Conservation (phyloP, 257 asterid genomes). For the Thymus quinquecostatus region DNA sequence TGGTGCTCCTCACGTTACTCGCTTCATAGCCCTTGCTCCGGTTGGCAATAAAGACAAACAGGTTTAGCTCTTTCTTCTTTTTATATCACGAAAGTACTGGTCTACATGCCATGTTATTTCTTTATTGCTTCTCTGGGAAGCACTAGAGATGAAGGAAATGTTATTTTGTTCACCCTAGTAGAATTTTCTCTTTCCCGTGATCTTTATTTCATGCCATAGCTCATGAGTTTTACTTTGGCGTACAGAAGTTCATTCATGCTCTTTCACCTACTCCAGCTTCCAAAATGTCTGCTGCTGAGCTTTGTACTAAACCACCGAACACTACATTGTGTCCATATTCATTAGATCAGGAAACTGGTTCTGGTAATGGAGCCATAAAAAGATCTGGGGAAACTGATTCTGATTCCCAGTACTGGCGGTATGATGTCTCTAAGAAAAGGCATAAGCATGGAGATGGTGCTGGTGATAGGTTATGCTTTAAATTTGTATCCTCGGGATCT, state of each 20-base stretch:
- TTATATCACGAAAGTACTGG: slow-evolving; percentile 12
- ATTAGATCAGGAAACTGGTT: slow-evolving; percentile 40
- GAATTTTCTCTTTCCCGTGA: slow-evolving; percentile 16
- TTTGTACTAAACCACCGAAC: slow-evolving; percentile 72
- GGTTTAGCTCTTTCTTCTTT: slow-evolving; percentile 45
- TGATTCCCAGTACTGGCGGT: slow-evolving; percentile 93
- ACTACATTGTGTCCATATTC: slow-evolving; percentile 78
- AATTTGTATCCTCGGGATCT: slow-evolving; percentile 81
- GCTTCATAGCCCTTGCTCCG: slow-evolving; percentile 88
- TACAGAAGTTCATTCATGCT: slow-evolving; percentile 95
- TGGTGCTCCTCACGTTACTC: slow-evolving; percentile 83
- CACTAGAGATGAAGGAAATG: slow-evolving; percentile 22
- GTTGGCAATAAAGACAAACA: slow-evolving; percentile 97
- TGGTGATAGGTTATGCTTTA: slow-evolving; percentile 76
- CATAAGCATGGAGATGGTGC: slow-evolving; percentile 77
- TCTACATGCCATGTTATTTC: slow-evolving; percentile 11
- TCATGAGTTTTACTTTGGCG: slow-evolving; percentile 22
- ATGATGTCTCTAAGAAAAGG: slow-evolving; percentile 78
- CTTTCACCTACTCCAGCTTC: slow-evolving; percentile 95
- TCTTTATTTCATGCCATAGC: slow-evolving; percentile 19
- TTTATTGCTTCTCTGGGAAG: slow-evolving; percentile 16
- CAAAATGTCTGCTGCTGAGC: slow-evolving; percentile 73
- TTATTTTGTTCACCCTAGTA: slow-evolving; percentile 8
- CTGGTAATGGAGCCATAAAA: slow-evolving; percentile 51
- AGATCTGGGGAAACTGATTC: slow-evolving; percentile 59